These are phyloP conservation scores for Cyclotella sp. DNA, from an alignment of 108 stramenopile species.

Conservation along the genomic window DNA sequence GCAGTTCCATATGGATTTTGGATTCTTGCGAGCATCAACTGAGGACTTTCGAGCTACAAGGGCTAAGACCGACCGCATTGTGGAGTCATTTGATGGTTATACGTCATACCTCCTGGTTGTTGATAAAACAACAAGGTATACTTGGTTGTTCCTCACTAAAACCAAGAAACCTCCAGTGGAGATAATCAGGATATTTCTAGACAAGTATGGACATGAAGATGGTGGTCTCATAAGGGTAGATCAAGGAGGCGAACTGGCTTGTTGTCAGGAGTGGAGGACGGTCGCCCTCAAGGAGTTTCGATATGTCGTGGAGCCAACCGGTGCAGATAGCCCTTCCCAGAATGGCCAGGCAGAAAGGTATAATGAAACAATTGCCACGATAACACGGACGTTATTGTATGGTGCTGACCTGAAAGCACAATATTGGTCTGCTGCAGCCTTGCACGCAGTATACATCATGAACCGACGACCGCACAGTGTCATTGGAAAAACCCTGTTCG, in stretches of 20 bases:
- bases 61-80: neutral
- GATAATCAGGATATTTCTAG: neutral
- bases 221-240: neutral
- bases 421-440: neutral
- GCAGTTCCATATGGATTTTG: constrained; percentile 3
- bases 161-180: neutral
- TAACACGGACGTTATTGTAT: neutral
- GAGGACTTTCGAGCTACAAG: neutral
- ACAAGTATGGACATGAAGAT: neutral
- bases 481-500: neutral
- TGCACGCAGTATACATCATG: neutral
- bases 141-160: neutral
- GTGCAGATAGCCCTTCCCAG: neutral
- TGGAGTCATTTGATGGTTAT: neutral
- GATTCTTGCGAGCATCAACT: neutral
- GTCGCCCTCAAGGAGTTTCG: neutral
- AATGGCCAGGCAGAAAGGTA: neutral
- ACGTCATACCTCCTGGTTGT: neutral
- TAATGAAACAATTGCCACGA: neutral
- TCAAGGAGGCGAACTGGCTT: constrained; percentile 4
- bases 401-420: neutral
- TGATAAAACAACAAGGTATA: neutral
- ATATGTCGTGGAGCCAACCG: constrained; percentile 5
- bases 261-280: neutral
- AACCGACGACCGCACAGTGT: neutral